A percentile compares a stretch with the other conserved stretches of the same genome.
phyloP scores from a whole-genome alignment of 176 grass and related monocot genomes.

The Melocanna baccifera region DNA sequence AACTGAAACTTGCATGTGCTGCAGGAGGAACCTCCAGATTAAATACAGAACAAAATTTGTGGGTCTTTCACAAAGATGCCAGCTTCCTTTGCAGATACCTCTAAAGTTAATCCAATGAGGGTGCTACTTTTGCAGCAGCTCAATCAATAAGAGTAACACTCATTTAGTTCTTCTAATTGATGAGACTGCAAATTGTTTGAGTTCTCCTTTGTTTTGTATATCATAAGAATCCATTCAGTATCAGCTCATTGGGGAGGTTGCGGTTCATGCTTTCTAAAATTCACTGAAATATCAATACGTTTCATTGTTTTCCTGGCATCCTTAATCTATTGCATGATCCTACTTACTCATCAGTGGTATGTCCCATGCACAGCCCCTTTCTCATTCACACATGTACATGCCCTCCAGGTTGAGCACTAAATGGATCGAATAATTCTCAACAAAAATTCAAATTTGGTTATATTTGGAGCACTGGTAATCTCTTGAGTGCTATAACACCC shows the following conservation, averaged over 20 bases:
- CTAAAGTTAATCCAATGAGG: slow-evolving; percentile 60
- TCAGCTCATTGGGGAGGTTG: slow-evolving; percentile 5
- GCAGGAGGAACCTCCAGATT: slow-evolving; percentile 69
- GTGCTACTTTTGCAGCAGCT: slow-evolving; percentile 44
- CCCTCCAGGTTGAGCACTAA: too few species aligned
- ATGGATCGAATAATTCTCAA: too few species aligned
- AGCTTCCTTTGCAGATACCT: slow-evolving; percentile 53
- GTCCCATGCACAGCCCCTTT: too few species aligned
- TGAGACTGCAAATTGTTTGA: slow-evolving; percentile 7
- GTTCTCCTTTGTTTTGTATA: slow-evolving; percentile 23
- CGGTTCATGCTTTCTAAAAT: slow-evolving; percentile 8
- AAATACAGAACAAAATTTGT: slow-evolving; percentile 52
- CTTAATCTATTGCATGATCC: not conserved
- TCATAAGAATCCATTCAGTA: not conserved
- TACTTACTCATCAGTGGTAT: too few species aligned
- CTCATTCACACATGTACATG: too few species aligned
- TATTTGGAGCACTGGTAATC: too few species aligned
- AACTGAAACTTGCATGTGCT: slow-evolving; percentile 21
- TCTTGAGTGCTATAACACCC: too few species aligned
- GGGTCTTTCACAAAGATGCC: slow-evolving; percentile 73
- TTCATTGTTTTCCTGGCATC: slow-evolving; percentile 4
- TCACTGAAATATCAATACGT: slow-evolving; percentile 5
- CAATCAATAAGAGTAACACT: slow-evolving; percentile 58
- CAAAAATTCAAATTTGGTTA: too few species aligned
- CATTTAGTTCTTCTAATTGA: not conserved